Conservation (phyloP, 352 stramenopile species). For the Globisporangium ultimum region DNA sequence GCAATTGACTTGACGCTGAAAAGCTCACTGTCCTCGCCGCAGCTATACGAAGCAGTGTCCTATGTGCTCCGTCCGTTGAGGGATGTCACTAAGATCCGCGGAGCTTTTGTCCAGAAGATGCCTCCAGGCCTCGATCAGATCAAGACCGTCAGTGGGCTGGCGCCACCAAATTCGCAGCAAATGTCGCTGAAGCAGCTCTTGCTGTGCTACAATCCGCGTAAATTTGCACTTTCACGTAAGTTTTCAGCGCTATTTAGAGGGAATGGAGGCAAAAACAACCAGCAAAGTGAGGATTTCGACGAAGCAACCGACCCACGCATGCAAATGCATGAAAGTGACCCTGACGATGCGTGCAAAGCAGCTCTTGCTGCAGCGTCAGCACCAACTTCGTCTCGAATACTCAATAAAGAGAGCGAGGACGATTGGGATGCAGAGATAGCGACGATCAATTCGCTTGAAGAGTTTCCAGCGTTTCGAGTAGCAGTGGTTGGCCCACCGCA, state of each 20-base stretch:
- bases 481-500: constrained; percentile 56
- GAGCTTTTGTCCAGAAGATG: constrained; percentile 52
- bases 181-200: constrained; percentile 81
- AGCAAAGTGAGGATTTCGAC: not conserved
- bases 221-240: constrained; percentile 61
- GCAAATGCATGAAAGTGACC: not conserved
- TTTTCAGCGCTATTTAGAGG: constrained; percentile 40
- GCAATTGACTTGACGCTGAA: constrained; percentile 3
- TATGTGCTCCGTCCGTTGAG: constrained; percentile 31
- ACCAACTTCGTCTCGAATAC: constrained; percentile 7
- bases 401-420: constrained; percentile 28
- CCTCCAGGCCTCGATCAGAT: constrained; percentile 45
- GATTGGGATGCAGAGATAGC: constrained; percentile 45
- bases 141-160: constrained; percentile 37
- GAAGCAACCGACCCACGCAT: not conserved
- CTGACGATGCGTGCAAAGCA: not conserved
- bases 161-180: constrained; percentile 36
- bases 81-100: constrained; percentile 49
- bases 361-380: constrained; percentile 3
- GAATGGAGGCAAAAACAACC: not conserved
- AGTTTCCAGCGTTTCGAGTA: constrained; percentile 42
- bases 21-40: constrained; percentile 2
- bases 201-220: constrained; percentile 67
- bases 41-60: constrained; percentile 11
- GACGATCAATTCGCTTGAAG: constrained; percentile 25